phyloP scores from a whole-genome alignment of 495 filamentous ascomycete genomes.

The Aspergillus diversus region DNA sequence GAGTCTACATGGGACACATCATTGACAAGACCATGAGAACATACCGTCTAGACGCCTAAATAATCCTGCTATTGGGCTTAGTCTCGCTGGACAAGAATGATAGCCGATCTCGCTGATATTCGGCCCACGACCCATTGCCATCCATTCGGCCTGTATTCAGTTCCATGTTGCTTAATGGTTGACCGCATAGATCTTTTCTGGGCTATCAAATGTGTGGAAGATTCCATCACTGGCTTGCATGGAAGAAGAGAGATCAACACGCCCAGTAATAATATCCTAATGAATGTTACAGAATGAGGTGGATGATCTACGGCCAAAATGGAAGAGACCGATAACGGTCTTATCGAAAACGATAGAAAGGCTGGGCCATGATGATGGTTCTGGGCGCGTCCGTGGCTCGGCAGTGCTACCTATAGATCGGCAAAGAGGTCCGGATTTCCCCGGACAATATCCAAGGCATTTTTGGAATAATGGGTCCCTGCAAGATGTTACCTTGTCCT shows the following conservation, averaged over 20 bases:
- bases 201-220: conserved; percentile 67
- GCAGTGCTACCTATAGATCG: not conserved
- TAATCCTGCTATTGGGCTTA: not conserved
- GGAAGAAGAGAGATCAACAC: conserved; percentile 72
- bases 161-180: conserved; percentile 72
- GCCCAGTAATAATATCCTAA: conserved; percentile 75
- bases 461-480: conserved; percentile 75
- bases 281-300: conserved; percentile 64
- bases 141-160: conserved; percentile 60
- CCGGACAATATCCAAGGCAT: conserved; percentile 65
- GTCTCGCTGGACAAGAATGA: conserved; percentile 36
- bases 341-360: conserved; percentile 79
- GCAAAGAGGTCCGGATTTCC: conserved; percentile 53
- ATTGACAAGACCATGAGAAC: conserved; percentile 60
- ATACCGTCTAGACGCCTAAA: conserved; percentile 66
- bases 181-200: conserved; percentile 71
- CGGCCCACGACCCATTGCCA: conserved; percentile 51
- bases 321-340: conserved; percentile 80
- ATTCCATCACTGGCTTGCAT: conserved; percentile 72
- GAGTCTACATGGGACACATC: conserved; percentile 54
- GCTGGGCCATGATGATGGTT: conserved; percentile 63
- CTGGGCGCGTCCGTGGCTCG: conserved; percentile 8
- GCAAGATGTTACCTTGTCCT: too few relatives aligned
- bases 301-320: conserved; percentile 67
- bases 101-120: conserved; percentile 48